Base-by-base conservation (phyloP, 2,329 filamentous ascomycete species). In the Neopestalotiopsis sp. region DNA sequence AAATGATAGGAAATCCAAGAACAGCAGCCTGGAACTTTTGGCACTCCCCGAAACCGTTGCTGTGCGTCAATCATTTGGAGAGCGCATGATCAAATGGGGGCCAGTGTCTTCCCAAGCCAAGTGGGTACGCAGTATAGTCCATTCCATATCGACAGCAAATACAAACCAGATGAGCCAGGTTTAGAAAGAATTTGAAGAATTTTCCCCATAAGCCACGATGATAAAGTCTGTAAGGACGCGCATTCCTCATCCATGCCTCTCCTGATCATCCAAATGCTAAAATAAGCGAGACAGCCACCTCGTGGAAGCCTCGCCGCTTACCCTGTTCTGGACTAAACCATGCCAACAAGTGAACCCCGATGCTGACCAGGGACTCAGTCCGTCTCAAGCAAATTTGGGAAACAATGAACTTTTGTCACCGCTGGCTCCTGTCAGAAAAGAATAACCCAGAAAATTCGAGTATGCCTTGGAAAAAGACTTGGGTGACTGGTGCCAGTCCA, bases 381-480 rank as follows among this genome's bases (percentile, higher is more conserved):
- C 45, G 20, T 53, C 14, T 20, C 45, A 53, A 53, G 20, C 45
- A 24, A 53, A n/a, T 53, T 20, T 53, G 20, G n/a, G 45, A 20
- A 53, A 53, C 45, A n/a, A 3, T 53, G 45, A 24, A 24, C 45
- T 24, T 24, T 53, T 53, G 45, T 53, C 7, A 9, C 45, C 7
- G 45, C 20, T 20, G 17, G n/a, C 9, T 53, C n/a, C 45, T 20
- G 45, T 53, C 17, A 7, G 45, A 17, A 20, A 53, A 28, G 42
- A 12, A 24, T n/a, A n/a, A 17, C 45, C 45, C 45, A 20, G 10
- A 38, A 38, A 38, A 38, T 38, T 38, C 10, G n/a, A 53, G n/a
- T 53, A 53, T 53, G 45, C 45, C 45, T 53, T 53, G 45, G 45
- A 53, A 49, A 53, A 53, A 53, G 20, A 53, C n/a, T 53, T 53